phyloP scores from a whole-genome alignment of 495 filamentous ascomycete species.

The Glutinoglossum americanum region DNA sequence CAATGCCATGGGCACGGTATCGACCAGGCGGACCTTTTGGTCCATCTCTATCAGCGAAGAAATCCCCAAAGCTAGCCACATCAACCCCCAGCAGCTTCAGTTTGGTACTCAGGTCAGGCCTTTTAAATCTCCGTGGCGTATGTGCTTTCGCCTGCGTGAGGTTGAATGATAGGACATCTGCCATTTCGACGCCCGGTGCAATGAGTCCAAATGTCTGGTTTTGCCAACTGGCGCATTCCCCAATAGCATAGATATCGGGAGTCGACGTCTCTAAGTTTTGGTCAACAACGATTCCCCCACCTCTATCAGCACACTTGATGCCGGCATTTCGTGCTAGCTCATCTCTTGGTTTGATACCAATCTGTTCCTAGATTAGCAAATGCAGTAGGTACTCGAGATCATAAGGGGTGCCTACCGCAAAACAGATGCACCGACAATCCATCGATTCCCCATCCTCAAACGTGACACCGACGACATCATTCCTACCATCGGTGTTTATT shows the following conservation, averaged over 20 bases:
- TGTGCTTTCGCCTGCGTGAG: conserved; percentile 65
- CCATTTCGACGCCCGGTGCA: conserved; percentile 90
- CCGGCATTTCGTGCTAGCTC: conserved; percentile 50
- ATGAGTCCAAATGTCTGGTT: conserved; percentile 87
- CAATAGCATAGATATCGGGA: conserved; percentile 68
- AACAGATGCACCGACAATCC: conserved; percentile 70
- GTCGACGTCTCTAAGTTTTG: conserved; percentile 51
- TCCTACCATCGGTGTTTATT: conserved; percentile 45
- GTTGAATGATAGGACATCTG: conserved; percentile 87
- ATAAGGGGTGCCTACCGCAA: conserved; percentile 37
- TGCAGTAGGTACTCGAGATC: neutral
- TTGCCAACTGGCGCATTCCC: conserved; percentile 90
- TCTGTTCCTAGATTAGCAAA: conserved; percentile 17
- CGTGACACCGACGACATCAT: conserved; percentile 48
- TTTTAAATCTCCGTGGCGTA: conserved; percentile 46
- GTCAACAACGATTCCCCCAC: conserved; percentile 59
- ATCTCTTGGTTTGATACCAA: conserved; percentile 71
- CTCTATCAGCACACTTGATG: conserved; percentile 52
- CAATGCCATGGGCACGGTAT: conserved; percentile 6
- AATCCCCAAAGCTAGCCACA: conserved; percentile 89
- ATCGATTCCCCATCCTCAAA: conserved; percentile 77
- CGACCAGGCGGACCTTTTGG: conserved; percentile 48
- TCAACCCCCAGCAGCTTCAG: conserved; percentile 85
- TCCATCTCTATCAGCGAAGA: conserved; percentile 82
- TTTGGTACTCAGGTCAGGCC: conserved; percentile 84